Evolutionary conservation across 768 basidiomycete species (phyloP).

Genomic region (Tylopilus cervinicoccineus): DNA sequence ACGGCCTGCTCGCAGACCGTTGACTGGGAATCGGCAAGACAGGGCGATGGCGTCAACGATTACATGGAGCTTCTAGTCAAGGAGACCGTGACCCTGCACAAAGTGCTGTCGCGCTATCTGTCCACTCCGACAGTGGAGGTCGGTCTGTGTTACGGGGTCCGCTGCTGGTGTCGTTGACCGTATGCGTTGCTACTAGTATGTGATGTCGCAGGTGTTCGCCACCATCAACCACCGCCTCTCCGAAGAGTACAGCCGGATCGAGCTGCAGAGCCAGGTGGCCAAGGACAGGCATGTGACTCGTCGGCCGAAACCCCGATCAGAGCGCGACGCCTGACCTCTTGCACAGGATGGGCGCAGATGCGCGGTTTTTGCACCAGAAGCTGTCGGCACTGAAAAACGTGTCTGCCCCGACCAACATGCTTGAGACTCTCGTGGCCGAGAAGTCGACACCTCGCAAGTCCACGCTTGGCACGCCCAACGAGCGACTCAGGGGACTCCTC

Average conservation of each 20-base stretch:
- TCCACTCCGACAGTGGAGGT: constrained; percentile 79
- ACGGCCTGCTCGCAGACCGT: constrained; percentile 47
- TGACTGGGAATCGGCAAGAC: constrained; percentile 68
- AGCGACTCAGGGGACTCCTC: constrained; percentile 37
- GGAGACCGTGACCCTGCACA: constrained; percentile 94
- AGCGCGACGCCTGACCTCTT: constrained; percentile 15
- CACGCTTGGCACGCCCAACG: constrained; percentile 29
- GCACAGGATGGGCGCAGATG: constrained; percentile 74
- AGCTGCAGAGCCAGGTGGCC: constrained; percentile 77
- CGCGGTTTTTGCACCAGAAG: constrained; percentile 70
- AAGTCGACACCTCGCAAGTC: constrained; percentile 52
- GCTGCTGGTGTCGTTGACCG: constrained; percentile 10
- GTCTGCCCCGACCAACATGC: constrained; percentile 66
- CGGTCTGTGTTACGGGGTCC: constrained; percentile 13
- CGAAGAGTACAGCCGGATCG: constrained; percentile 80
- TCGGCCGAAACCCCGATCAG: constrained; percentile 3
- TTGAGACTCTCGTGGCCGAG: constrained; percentile 83
- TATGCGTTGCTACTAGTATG: constrained; percentile 54
- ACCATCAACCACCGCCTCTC: constrained; percentile 88
- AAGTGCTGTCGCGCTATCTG: constrained; percentile 90
- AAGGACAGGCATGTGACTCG: constrained; percentile 68
- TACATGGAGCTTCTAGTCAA: constrained; percentile 94
- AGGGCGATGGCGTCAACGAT: constrained; percentile 65
- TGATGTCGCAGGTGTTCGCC: constrained; percentile 94
- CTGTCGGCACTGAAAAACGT: constrained; percentile 73